Base-by-base conservation (phyloP, 1,139 yeast genomes). In the Hansenula lynferdii region DNA sequence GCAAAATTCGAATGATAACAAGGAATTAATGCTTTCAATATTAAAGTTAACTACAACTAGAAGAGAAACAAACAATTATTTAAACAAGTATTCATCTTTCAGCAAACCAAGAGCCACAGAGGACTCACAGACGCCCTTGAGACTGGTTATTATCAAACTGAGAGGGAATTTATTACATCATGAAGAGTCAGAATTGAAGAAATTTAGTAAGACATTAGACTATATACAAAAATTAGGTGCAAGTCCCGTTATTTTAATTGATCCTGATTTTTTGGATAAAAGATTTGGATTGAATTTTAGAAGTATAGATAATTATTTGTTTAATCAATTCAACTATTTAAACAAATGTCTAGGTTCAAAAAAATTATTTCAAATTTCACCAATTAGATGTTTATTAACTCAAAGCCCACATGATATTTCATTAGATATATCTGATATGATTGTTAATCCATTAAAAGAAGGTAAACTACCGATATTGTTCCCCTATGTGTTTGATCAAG, bases 41-140 rank as follows among this genome's bases (percentile, higher is more conserved):
- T 62, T 84, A 38, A 79, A 75, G 50, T 78, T 87, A 6, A 81
- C 94, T 6, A 84, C 90, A 11, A 83, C 92, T 1, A 82, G 81
- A 55, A 60, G 94, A 47, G 94, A 84, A 54, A 86, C 87, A 4
- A 68, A 70, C 45, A 78, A 77, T 42, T 84, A 83, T 52, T 58
- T 84, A 36, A 62, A 71, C 29, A 82, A 80, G 57, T 84, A 84
- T 50, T 58, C 69, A n/a, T 47, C 65, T 2, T 50, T 60, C 64
- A 64, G 30, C 8, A 37, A 34, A 1, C 28, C 32, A 2, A 23
- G 28, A 8, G 30, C 26, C 5, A 35, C 32, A 3, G 17, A 33
- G 3, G 18, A 25, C 3, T 4, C 31, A 1, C 23, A 20, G 1
- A 29, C 31, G 5, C 75, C 81, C 0, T 59, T 76, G 24, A 56